A percentile compares a stretch with the other conserved stretches of the same genome.
These are phyloP conservation scores for Coccomyxa subellipsoidea DNA, from an alignment of 163 green algal genomes.

Conservation along the genomic window DNA sequence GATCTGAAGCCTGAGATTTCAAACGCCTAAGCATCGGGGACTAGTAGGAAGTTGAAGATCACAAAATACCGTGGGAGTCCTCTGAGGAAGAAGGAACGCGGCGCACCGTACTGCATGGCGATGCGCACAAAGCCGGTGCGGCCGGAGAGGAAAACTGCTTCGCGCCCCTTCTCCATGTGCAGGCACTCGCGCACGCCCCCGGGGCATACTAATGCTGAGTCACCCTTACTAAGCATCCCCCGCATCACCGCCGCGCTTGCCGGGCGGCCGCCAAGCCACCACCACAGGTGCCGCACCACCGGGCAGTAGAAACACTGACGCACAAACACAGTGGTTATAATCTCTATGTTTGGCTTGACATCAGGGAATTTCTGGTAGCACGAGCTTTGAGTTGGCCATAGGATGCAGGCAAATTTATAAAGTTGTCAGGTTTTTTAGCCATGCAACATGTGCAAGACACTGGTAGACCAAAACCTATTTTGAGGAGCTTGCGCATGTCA, in stretches of 20 bases:
- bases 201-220: conserved; percentile 13
- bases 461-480: too few relatives aligned
- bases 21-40: too few relatives aligned
- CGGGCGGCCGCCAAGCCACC: conserved; percentile 20
- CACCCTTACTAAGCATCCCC: background rate
- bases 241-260: conserved; percentile 7
- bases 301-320: conserved; percentile 16
- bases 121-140: conserved; percentile 25
- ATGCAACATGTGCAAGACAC: too few relatives aligned
- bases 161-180: conserved; percentile 12
- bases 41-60: too few relatives aligned
- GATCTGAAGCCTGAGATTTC: background rate
- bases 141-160: conserved; percentile 1
- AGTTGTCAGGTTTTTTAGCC: too few relatives aligned
- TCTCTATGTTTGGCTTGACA: too few relatives aligned
- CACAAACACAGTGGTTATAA: background rate
- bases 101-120: conserved; percentile 19
- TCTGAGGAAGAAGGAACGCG: too few relatives aligned
- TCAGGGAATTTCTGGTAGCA: too few relatives aligned
- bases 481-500: too few relatives aligned
- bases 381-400: too few relatives aligned
- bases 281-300: conserved; percentile 20
- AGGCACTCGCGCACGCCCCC: conserved; percentile 25
- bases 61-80: too few relatives aligned
- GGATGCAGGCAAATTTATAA: too few relatives aligned